These are phyloP conservation scores for Durotheca rogersii DNA, from an alignment of 495 filamentous ascomycete species.

Conservation along the genomic window DNA sequence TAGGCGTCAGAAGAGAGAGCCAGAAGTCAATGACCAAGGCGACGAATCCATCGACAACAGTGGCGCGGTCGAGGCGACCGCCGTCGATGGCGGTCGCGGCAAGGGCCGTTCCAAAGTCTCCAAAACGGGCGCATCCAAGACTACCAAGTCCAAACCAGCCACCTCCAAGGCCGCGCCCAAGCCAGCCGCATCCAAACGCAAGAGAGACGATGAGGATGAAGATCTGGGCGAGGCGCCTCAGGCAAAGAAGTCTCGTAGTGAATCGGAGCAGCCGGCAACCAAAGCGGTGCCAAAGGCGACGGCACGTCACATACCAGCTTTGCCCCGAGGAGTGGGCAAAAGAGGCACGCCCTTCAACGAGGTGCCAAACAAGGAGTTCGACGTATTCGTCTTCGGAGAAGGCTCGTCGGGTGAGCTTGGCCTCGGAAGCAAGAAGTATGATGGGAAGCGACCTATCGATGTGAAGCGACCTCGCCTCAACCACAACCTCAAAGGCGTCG, in stretches of 20 bases:
- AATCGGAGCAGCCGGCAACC: background rate
- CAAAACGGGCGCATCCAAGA: background rate
- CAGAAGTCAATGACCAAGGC: no score
- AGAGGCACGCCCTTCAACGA: slow-evolving; percentile 40
- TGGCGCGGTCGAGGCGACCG: no score
- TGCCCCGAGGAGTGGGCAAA: slow-evolving; percentile 13
- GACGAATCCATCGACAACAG: no score
- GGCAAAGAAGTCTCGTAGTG: slow-evolving; percentile 24
- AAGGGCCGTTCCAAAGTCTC: background rate
- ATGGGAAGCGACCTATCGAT: slow-evolving; percentile 56
- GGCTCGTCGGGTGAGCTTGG: slow-evolving; percentile 57
- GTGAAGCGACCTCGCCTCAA: slow-evolving; percentile 59
- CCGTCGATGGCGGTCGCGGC: no score
- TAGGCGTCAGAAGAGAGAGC: no score
- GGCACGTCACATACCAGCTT: background rate
- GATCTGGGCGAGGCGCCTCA: slow-evolving; percentile 1
- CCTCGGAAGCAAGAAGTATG: slow-evolving; percentile 44
- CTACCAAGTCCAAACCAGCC: background rate
- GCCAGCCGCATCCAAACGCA: slow-evolving; percentile 24
- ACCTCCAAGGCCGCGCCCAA: slow-evolving; percentile 17
- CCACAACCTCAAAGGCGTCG: slow-evolving; percentile 54
- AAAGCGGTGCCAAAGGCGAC: background rate
- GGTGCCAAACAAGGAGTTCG: slow-evolving; percentile 44
- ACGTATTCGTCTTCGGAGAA: slow-evolving; percentile 59
- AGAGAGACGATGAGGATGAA: slow-evolving; percentile 18